A percentile compares a stretch with the other conserved stretches of the same genome.
Conservation (phyloP, 2,329 filamentous ascomycete genomes). For the Pseudonectria buxi region DNA sequence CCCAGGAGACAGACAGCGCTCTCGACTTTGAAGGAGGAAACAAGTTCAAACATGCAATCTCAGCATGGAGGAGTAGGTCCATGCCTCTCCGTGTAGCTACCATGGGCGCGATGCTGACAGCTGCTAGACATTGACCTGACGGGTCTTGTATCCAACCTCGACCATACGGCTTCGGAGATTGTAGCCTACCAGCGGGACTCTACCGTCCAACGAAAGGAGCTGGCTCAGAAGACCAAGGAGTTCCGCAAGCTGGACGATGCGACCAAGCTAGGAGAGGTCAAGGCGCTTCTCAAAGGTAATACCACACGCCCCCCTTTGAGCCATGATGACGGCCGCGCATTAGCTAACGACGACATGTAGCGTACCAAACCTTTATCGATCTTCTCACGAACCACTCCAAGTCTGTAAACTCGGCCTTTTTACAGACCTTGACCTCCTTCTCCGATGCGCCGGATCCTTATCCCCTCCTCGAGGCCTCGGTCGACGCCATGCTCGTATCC, state of each 20-base stretch:
- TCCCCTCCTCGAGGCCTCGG: conserved; percentile 88
- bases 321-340: not conserved
- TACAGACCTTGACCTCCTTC: conserved; percentile 85
- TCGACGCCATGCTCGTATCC: conserved; percentile 85
- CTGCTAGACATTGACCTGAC: conserved; percentile 75
- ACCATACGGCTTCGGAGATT: conserved; percentile 91
- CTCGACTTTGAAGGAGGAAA: conserved; percentile 56
- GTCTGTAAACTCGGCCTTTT: conserved; percentile 83
- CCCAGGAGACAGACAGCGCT: conserved; percentile 19
- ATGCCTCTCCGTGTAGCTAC: conserved; percentile 5
- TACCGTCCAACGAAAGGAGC: conserved; percentile 90
- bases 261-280: conserved; percentile 80
- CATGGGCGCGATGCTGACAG: conserved; percentile 11
- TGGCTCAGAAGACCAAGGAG: conserved; percentile 98
- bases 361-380: conserved; percentile 96
- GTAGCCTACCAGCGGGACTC: conserved; percentile 89
- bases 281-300: conserved; percentile 76
- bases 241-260: conserved; percentile 91
- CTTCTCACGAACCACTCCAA: conserved; percentile 95
- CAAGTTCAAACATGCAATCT: conserved; percentile 95
- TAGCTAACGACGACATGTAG: conserved; percentile 37
- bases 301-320: no score
- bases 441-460: conserved; percentile 97
- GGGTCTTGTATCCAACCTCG: conserved; percentile 74
- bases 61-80: conserved; percentile 86